These are phyloP conservation scores for Voacanga thouarsii DNA, from an alignment of 257 asterid species.

Conservation along the genomic window DNA sequence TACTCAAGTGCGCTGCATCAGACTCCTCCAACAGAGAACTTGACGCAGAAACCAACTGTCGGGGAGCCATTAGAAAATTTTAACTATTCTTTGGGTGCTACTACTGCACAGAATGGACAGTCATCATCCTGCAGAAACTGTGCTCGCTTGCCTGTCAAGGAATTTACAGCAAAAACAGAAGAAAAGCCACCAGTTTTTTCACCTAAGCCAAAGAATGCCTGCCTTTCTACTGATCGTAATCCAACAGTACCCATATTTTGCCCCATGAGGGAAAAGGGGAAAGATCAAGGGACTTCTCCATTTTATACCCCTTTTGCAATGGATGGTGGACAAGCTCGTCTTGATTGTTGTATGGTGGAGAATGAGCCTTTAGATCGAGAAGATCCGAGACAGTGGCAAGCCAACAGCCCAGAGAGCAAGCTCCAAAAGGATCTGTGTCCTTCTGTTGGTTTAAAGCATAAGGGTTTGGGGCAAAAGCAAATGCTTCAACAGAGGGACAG, in stretches of 20 bases:
- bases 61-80: slow-evolving; percentile 28
- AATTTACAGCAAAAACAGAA: slow-evolving; percentile 19
- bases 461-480: slow-evolving; percentile 35
- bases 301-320: slow-evolving; percentile 11
- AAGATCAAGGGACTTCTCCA: slow-evolving; percentile 20
- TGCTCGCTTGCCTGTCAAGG: slow-evolving; percentile 41
- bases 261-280: slow-evolving; percentile 34
- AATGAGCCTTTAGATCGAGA: slow-evolving; percentile 32
- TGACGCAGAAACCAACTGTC: slow-evolving; percentile 30
- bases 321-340: slow-evolving; percentile 23
- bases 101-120: slow-evolving; percentile 25
- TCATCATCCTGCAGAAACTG: slow-evolving; percentile 55
- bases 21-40: slow-evolving; percentile 21
- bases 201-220: slow-evolving; percentile 30
- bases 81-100: slow-evolving; percentile 18
- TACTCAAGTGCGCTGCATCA: slow-evolving; percentile 28
- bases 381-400: slow-evolving; percentile 30
- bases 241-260: slow-evolving; percentile 26
- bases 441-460: slow-evolving; percentile 30
- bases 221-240: slow-evolving; percentile 31
- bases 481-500: slow-evolving; percentile 35
- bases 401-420: slow-evolving; percentile 27
- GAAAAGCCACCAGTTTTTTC: slow-evolving; percentile 30
- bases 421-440: slow-evolving; percentile 29
- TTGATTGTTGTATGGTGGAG: slow-evolving; percentile 15